Evolutionary conservation across 371 early-diverging fungal species (phyloP).

Genomic region (Mucor circinelloides): DNA sequence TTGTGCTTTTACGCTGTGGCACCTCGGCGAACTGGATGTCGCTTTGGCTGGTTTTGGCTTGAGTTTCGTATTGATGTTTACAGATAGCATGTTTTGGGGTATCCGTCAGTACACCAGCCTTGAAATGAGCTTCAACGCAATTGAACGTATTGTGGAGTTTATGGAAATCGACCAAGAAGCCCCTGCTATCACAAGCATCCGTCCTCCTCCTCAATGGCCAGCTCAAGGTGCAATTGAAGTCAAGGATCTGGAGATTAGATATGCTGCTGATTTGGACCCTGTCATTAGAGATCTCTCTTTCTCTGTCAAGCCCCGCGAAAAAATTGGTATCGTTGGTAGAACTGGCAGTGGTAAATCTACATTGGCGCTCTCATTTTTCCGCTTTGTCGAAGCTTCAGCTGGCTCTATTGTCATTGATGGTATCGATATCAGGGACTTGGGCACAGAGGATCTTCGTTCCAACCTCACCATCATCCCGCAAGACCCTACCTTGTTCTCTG

Average conservation of each 20-base stretch:
- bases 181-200: conserved; percentile 31
- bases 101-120: conserved; percentile 67
- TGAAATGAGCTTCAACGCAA: conserved; percentile 80
- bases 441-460: conserved; percentile 70
- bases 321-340: conserved; percentile 78
- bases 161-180: conserved; percentile 73
- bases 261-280: conserved; percentile 66
- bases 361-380: conserved; percentile 72
- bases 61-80: conserved; percentile 72
- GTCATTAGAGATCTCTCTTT: conserved; percentile 73
- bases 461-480: conserved; percentile 81
- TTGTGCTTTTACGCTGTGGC: conserved; percentile 57
- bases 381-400: conserved; percentile 68
- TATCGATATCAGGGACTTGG: conserved; percentile 72
- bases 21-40: conserved; percentile 60
- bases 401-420: conserved; percentile 80
- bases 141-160: conserved; percentile 88
- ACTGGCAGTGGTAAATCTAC: conserved; percentile 84
- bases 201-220: conserved; percentile 77
- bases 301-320: conserved; percentile 61
- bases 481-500: conserved; percentile 82
- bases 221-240: conserved; percentile 65
- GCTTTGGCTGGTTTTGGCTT: conserved; percentile 84
- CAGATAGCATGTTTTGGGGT: conserved; percentile 44
- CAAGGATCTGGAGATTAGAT: conserved; percentile 61